A percentile compares a stretch with the other conserved stretches of the same genome.
These are phyloP conservation scores for Furculomyces boomerangus DNA, from an alignment of 371 early-diverging fungal species.

Conservation along the genomic window DNA sequence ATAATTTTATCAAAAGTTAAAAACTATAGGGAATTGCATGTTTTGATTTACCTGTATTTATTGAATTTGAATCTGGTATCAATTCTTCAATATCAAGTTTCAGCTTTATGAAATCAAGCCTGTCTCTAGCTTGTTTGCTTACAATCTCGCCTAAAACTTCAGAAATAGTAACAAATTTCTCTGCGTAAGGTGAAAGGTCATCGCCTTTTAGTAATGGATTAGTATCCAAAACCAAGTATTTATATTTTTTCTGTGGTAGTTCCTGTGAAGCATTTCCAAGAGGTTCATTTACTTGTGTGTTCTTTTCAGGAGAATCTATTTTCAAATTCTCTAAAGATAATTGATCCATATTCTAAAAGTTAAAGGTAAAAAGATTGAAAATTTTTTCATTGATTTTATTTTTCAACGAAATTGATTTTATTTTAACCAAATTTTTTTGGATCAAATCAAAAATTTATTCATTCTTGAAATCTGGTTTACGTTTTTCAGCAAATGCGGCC, in stretches of 20 bases:
- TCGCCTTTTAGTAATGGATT: slow-evolving; percentile 40
- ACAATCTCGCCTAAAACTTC: slow-evolving; percentile 78
- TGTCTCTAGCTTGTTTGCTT: slow-evolving; percentile 51
- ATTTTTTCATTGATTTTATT: no score
- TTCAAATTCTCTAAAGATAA: no score
- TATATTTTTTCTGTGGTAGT: slow-evolving; percentile 1
- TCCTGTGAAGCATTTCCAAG: no score
- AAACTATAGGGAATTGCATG: neutral
- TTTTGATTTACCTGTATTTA: slow-evolving; percentile 23
- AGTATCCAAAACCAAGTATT: slow-evolving; percentile 39
- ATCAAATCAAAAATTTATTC: neutral
- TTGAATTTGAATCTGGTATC: slow-evolving; percentile 54
- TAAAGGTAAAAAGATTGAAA: no score
- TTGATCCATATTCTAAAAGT: no score
- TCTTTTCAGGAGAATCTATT: no score
- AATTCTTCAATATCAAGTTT: slow-evolving; percentile 32
- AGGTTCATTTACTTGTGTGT: no score
- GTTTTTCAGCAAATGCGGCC: slow-evolving; percentile 91
- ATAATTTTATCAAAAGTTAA: slow-evolving; percentile 6
- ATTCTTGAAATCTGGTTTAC: slow-evolving; percentile 60
- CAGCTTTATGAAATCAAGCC: slow-evolving; percentile 39
- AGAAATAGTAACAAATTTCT: slow-evolving; percentile 63
- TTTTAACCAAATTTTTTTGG: no score
- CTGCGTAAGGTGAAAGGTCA: slow-evolving; percentile 28
- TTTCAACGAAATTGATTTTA: no score